Evolutionary conservation across 108 stramenopile species (phyloP).

Genomic region (Cyclostephanos tholiformis): DNA sequence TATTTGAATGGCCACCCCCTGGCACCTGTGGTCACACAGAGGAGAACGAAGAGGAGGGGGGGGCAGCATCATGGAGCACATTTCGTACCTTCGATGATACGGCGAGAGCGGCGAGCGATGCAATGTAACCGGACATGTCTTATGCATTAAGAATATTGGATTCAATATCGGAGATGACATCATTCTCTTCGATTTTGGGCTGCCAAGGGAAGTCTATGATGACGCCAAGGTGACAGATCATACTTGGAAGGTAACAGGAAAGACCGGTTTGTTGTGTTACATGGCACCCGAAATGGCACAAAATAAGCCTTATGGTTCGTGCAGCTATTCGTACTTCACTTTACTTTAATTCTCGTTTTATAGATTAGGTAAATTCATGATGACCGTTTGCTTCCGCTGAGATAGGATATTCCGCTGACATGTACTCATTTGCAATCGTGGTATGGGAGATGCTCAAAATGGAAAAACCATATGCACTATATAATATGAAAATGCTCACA

Average conservation of each 20-base stretch:
- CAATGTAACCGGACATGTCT: no score
- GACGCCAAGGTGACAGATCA: constrained; percentile 46
- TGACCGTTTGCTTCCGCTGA: background rate
- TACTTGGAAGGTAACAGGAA: constrained; percentile 72
- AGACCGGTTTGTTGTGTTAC: constrained; percentile 73
- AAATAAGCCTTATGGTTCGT: constrained; percentile 32
- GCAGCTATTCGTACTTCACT: background rate
- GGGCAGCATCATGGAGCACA: no score
- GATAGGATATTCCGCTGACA: constrained; percentile 57
- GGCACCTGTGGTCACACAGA: no score
- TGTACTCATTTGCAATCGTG: constrained; percentile 75
- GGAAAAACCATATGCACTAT: constrained; percentile 61
- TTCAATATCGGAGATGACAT: constrained; percentile 50
- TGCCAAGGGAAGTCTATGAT: constrained; percentile 37
- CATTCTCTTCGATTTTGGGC: constrained; percentile 74
- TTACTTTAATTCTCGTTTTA: background rate
- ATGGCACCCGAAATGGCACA: no score
- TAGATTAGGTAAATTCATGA: background rate
- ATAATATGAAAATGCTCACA: constrained; percentile 17
- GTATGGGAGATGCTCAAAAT: constrained; percentile 70
- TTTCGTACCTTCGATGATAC: no score
- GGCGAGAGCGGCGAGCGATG: no score
- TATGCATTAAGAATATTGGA: constrained; percentile 30
- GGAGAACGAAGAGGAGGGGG: no score
- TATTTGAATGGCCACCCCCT: no score